Evolutionary conservation across 345 rosid genomes (phyloP), one percentile per base, ranked within the genome.

Genomic region (Citrus medica): DNA sequence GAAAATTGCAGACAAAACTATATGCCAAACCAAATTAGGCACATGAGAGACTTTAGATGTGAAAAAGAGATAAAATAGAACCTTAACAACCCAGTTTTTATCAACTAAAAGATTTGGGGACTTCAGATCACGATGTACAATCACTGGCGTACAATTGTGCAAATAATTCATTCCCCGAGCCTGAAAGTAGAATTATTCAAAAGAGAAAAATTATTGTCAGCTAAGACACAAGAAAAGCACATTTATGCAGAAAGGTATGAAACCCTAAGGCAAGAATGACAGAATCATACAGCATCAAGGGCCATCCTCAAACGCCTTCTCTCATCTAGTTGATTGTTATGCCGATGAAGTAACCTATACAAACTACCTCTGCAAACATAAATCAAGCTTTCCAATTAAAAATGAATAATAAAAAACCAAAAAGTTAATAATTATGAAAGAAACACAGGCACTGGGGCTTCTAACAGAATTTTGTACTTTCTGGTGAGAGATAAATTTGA

Each of bases 161-260:
- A 95, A 87, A 84, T 95, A 95, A 82, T 95, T 95, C 98, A 93
- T 93, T 83, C 98, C 98, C 79, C 98, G 93, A 76, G 98, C 98
- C 98, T 95, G 87, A 80, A 75, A 81, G 53, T 76, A 80, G 60
- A 83, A 73, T 58, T 3, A 72, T 75, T 70, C 22, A 79, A 68
- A 76, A 78, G 63, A 80, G 70, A 74, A 76, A 84, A 37, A 61
- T 81, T 73, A 73, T 37, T 22, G 30, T 73, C 38, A 71, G 27
- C 67, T 40, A 76, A 81, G 66, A 73, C 25, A 67, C 25, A 80
- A 33, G 58, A 67, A 76, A 48, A 48, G 53, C 40, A 75, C 32
- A 63, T 32, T 28, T 67, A 66, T 56, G 74, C 25, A 30, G 27
- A 70, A 8, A 58, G 40, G 24, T 60, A 40, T 28, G 58, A 40